Base-by-base conservation (phyloP, 1,284 basidiomycete species). In the Tilletia caries region DNA sequence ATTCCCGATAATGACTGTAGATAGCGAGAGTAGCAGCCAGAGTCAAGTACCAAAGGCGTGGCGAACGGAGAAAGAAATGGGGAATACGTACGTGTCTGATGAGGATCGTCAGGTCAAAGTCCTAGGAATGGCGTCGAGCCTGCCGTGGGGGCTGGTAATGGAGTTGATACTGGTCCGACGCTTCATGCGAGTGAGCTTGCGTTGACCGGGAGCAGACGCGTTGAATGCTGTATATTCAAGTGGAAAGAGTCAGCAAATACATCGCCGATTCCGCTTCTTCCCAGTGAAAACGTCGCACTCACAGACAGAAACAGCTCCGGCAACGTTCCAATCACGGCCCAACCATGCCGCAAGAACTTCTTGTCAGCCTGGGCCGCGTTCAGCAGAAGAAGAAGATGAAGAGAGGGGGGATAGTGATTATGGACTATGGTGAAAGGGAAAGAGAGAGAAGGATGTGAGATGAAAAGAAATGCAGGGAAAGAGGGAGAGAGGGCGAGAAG, bases 271-370 rank as follows among this genome's bases (percentile, higher is more conserved):
- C n/a, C n/a, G n/a, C n/a, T n/a, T n/a, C n/a, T n/a, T n/a, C n/a
- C n/a, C n/a, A n/a, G n/a, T n/a, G n/a, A n/a, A n/a, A n/a, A n/a
- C n/a, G n/a, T n/a, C n/a, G n/a, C n/a, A 23, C 1, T 75, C 74
- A 68, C 81, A 79, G 64, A 79, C 76, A 34, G 58, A 33, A 2
- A 78, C 74, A 20, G 78, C 80, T 15, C 76, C 74, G 54, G 60
- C 54, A 37, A 80, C 78, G 64, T 73, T 77, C 81, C 81, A 82
- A 44, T 77, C 78, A 48, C 80, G 76, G 65, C 71, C 71, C 65
- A 82, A 70, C 78, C 78, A 82, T 10, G 66, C 65, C 52, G 72
- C 71, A 43, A 82, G 70, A 41, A 65, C n/a, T 69, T 29, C 2
- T 68, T 34, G 34, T 76, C 71, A 27, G 76, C 72, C 46, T 73